Evolutionary conservation across 768 basidiomycete species (phyloP).

Genomic region (Clavulina sp.): DNA sequence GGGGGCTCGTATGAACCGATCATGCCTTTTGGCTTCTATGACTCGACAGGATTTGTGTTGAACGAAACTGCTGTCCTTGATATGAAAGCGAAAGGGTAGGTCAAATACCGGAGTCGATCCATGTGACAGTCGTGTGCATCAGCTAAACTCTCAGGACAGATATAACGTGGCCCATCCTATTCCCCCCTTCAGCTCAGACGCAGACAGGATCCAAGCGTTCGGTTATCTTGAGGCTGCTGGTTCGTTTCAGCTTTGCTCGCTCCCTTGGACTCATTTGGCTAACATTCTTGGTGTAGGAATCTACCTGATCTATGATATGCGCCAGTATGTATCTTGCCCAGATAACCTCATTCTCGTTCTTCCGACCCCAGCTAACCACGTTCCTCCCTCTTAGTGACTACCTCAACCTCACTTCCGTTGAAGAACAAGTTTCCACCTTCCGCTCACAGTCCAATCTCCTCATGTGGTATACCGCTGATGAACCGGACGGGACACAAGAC

Average conservation of each 20-base stretch:
- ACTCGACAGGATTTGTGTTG: conserved; percentile 25
- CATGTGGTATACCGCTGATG: conserved; percentile 17
- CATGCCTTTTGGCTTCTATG: conserved; percentile 62
- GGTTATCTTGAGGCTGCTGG: conserved; percentile 59
- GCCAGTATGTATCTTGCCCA: conserved; percentile 24
- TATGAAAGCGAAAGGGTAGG: conserved; percentile 40
- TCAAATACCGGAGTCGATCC: conserved; percentile 2
- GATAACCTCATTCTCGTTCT: background rate
- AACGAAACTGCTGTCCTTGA: conserved; percentile 32
- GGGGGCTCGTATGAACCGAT: conserved; percentile 25
- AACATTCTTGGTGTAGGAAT: no score
- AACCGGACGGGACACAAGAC: conserved; percentile 11
- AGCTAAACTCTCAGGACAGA: conserved; percentile 18
- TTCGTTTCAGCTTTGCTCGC: no score
- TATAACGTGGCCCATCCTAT: conserved; percentile 47
- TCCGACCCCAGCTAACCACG: no score
- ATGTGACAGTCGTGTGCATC: background rate
- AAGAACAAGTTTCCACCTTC: conserved; percentile 48
- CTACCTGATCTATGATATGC: conserved; percentile 77
- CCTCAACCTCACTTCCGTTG: conserved; percentile 43
- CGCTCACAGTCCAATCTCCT: conserved; percentile 41
- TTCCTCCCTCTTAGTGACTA: conserved; percentile 30
- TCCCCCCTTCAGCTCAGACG: conserved; percentile 44
- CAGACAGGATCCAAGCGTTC: conserved; percentile 37
- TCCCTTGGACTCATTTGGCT: no score